Evolutionary conservation across 441 rosid genomes (phyloP).

Genomic region (Isatis lusitanica): DNA sequence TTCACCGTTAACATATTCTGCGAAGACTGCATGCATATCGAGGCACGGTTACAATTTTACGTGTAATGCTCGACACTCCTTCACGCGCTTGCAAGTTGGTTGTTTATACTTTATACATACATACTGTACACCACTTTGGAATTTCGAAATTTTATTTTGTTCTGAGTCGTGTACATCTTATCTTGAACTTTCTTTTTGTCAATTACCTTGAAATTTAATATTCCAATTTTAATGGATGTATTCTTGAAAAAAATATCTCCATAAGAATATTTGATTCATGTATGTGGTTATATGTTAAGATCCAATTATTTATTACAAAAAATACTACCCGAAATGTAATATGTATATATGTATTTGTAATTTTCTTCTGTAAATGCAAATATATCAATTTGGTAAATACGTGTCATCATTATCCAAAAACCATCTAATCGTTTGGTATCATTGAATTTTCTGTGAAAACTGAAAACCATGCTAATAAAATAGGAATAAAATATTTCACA

Average conservation of each 20-base stretch:
- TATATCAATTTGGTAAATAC: background rate
- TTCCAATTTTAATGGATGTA: background rate
- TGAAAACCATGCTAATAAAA: background rate
- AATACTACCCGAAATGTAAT: background rate
- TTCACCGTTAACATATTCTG: slow-evolving; percentile 5
- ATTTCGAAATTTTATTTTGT: background rate
- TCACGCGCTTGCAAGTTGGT: slow-evolving; percentile 1
- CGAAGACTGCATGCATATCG: slow-evolving; percentile 5
- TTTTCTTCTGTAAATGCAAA: background rate
- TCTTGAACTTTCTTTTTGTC: background rate
- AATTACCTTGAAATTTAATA: background rate
- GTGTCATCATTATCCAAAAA: slow-evolving; percentile 13
- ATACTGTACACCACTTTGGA: background rate
- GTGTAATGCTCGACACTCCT: background rate
- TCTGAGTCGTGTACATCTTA: slow-evolving; percentile 7
- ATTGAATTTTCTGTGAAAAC: no score
- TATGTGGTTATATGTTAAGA: background rate
- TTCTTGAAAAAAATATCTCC: background rate
- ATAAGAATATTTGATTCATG: background rate
- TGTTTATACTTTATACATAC: background rate
- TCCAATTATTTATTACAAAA: background rate
- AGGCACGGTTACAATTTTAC: background rate
- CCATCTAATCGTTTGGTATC: background rate
- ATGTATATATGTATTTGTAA: no score
- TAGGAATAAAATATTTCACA: background rate